Base-by-base conservation (phyloP, 805 yeast species). In the Kluyveromyces lactis region DNA sequence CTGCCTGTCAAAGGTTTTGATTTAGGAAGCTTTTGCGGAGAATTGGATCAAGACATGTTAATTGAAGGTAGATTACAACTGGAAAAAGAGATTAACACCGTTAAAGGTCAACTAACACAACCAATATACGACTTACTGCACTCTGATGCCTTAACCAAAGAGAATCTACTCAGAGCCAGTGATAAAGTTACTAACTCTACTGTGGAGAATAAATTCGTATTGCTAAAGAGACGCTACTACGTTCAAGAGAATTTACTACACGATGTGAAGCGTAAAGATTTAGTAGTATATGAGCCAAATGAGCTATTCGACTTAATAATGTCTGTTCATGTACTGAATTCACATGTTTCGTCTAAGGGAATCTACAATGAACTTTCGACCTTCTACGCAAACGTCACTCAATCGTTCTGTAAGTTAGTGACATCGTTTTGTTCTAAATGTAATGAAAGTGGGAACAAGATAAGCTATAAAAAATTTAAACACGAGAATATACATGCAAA, bases 291-390 rank as follows among this genome's bases (percentile, higher is more conserved):
- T 31, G 61, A 58, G 26, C 66, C 66, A 1, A 44, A 53, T 5
- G 36, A 36, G 32, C 41, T 56, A 15, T 53, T 44, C 28, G 57
- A 59, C 34, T 39, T 56, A 31, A 45, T 59, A 5, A 49, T 59
- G 45, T 47, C 51, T 10, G 50, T 55, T 3, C 66, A 61, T 41
- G 30, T 61, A n/a, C 43, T 59, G 43, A 60, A 61, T 42, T 42
- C 45, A 13, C 64, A 59, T 42, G 41, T 47, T 29, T 39, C 42
- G 5, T 41, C 35, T 19, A 45, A 45, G 17, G 38, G 39, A 11
- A 35, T 57, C 5, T 48, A 50, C 33, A 39, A 39, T 9, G 36
- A 43, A 10, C 26, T 61, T 13, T 40, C 39, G 9, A 42, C 47
- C 21, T 41, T 42, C 18, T 55, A 50, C 33, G 49, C 58, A 6